Conservation (phyloP, 306 rosid species). For the Cucurbita pepo region DNA sequence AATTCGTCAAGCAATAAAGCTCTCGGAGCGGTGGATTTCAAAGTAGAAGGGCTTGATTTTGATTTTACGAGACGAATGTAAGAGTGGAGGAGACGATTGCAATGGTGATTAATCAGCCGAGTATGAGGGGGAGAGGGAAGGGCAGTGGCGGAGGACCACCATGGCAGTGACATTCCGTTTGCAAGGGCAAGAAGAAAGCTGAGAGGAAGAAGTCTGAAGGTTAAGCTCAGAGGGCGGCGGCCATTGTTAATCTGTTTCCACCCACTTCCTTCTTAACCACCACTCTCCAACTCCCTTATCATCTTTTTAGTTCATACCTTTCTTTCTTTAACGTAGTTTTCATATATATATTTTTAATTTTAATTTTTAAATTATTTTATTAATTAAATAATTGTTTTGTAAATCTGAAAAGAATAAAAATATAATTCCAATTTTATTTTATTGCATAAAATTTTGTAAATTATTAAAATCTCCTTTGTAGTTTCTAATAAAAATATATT, state of each 20-base stretch:
- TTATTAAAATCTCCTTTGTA: no score
- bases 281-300: background rate
- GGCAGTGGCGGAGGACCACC: slow-evolving; percentile 18
- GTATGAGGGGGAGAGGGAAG: slow-evolving; percentile 15
- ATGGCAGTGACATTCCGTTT: slow-evolving; percentile 16
- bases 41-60: slow-evolving; percentile 16
- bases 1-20: slow-evolving; percentile 31
- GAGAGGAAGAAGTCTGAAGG: background rate
- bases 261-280: background rate
- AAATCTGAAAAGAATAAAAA: no score
- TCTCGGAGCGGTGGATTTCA: slow-evolving; percentile 19
- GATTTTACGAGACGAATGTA: slow-evolving; percentile 9
- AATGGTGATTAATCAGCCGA: background rate
- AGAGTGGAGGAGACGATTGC: background rate
- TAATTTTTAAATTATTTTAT: no score
- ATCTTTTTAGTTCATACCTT: background rate
- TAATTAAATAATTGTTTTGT: no score
- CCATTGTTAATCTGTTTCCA: background rate
- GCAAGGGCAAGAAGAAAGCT: background rate
- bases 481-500: no score
- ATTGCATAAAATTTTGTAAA: no score
- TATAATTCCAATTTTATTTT: no score
- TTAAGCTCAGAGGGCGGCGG: background rate
- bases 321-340: no score
- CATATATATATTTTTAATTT: no score